These are phyloP conservation scores for Lactarius hatsudake DNA, from an alignment of 768 basidiomycete species.

Conservation along the genomic window DNA sequence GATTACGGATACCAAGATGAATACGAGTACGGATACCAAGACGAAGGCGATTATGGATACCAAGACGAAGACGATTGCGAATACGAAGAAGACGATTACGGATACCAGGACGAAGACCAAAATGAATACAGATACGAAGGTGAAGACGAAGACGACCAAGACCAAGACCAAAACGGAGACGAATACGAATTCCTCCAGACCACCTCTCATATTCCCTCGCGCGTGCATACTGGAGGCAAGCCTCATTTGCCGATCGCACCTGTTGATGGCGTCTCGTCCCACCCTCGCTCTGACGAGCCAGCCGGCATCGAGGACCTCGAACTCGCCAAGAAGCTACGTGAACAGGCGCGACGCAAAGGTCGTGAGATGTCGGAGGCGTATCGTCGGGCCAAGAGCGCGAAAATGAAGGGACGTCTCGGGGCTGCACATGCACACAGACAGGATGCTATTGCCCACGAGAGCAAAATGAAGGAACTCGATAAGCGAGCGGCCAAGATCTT, in stretches of 20 bases:
- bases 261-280: not conserved
- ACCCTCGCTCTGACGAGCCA: not conserved
- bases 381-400: conserved; percentile 1
- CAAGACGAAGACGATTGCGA: too few relatives aligned
- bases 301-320: not conserved
- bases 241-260: not conserved
- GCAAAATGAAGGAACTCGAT: not conserved
- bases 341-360: not conserved
- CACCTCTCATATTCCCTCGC: not conserved
- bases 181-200: not conserved
- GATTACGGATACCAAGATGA: too few relatives aligned
- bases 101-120: too few relatives aligned
- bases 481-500: conserved; percentile 5
- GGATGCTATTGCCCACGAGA: not conserved
- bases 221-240: too few relatives aligned
- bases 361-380: not conserved
- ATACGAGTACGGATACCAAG: too few relatives aligned
- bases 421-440: not conserved
- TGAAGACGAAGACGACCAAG: too few relatives aligned
- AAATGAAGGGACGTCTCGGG: not conserved
- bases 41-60: too few relatives aligned
- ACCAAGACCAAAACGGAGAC: too few relatives aligned
- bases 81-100: too few relatives aligned
- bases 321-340: not conserved
- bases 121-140: too few relatives aligned